These are phyloP conservation scores for Bryoerythrophyllum caledonicum DNA, from an alignment of 225 moss, liverwort and hornwort genomes.

Conservation along the genomic window DNA sequence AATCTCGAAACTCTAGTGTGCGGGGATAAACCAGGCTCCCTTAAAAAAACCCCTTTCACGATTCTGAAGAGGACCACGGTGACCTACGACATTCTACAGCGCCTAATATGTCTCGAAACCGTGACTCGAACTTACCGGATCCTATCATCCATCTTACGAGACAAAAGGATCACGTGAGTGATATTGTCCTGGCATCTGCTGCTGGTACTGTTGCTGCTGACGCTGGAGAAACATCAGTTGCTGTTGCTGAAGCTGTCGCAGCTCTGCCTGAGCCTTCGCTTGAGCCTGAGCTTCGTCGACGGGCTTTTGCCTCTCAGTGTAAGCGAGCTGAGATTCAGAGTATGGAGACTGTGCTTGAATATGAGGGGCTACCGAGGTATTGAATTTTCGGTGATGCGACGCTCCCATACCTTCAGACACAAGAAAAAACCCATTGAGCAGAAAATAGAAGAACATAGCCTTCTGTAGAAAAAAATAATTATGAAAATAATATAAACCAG, in stretches of 20 bases:
- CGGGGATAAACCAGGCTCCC: neutral
- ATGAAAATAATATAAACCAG: neutral
- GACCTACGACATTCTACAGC: neutral
- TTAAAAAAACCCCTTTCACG: neutral
- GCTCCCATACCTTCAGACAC: constrained; percentile 68
- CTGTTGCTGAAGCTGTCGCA: constrained; percentile 72
- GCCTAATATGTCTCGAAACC: neutral
- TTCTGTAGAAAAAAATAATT: neutral
- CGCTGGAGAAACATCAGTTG: constrained; percentile 73
- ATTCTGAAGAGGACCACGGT: constrained; percentile 9
- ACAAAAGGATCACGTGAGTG: constrained; percentile 95
- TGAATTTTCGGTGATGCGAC: constrained; percentile 57
- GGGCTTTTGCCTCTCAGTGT: constrained; percentile 43
- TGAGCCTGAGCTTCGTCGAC: constrained; percentile 53
- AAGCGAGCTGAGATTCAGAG: constrained; percentile 64
- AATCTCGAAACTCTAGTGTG: neutral
- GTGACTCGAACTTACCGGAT: constrained; percentile 56
- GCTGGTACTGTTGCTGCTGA: constrained; percentile 80
- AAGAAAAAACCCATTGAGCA: neutral
- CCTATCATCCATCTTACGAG: constrained; percentile 61
- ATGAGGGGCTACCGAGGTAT: constrained; percentile 45
- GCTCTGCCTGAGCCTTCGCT: constrained; percentile 39
- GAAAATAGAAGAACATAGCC: neutral
- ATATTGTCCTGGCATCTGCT: constrained; percentile 90
- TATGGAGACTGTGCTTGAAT: constrained; percentile 52